Evolutionary conservation across 2,329 filamentous ascomycete species (phyloP).

Genomic region (Xylaria polymorpha): DNA sequence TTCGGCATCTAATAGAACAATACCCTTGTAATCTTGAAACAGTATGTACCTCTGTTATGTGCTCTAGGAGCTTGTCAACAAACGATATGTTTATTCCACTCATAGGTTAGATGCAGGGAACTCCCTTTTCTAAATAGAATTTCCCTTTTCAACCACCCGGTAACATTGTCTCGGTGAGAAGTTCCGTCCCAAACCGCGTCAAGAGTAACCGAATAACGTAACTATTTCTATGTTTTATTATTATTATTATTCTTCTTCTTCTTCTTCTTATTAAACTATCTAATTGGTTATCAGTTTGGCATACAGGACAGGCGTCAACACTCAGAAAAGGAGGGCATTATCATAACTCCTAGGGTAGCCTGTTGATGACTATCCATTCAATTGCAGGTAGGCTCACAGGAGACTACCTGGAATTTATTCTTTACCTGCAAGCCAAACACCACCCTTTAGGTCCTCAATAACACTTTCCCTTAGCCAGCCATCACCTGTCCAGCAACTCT

Average conservation of each 20-base stretch:
- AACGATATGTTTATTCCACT: not conserved
- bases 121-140: not conserved
- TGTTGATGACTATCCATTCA: not conserved
- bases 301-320: not conserved
- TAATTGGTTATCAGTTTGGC: not conserved
- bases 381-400: not conserved
- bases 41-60: slow-evolving; percentile 1
- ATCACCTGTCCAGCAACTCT: slow-evolving; percentile 49
- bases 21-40: not conserved
- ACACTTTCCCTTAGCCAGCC: slow-evolving; percentile 69
- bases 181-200: not conserved
- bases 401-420: slow-evolving; percentile 31
- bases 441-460: slow-evolving; percentile 66
- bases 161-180: not conserved
- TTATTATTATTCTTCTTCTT: no score
- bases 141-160: not conserved
- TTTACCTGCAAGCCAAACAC: slow-evolving; percentile 62
- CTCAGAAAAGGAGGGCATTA: not conserved
- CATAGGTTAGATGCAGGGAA: not conserved
- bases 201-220: not conserved
- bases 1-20: not conserved
- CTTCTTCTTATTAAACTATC: not conserved
- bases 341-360: not conserved
- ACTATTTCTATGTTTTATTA: not conserved
- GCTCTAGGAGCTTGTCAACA: not conserved